phyloP scores from a whole-genome alignment of 2,329 filamentous ascomycete species.

The Neonectria neomacrospora region DNA sequence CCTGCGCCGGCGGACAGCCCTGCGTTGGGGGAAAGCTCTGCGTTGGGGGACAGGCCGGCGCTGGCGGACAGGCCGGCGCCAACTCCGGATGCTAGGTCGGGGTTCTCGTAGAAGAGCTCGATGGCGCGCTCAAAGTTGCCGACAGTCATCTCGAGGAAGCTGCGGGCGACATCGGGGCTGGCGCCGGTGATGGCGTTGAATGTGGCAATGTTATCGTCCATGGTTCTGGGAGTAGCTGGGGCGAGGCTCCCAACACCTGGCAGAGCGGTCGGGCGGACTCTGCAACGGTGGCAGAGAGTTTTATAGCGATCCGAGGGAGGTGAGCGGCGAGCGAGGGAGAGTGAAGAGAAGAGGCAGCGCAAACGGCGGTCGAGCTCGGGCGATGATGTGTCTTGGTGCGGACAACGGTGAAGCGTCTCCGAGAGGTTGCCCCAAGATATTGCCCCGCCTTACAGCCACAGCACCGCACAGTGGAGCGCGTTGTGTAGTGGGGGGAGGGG shows the following conservation, averaged over 20 bases:
- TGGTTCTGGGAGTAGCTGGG: conserved; percentile 48
- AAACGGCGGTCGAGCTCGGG: conserved; percentile 12
- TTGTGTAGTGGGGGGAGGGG: background rate
- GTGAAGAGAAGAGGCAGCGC: conserved; percentile 10
- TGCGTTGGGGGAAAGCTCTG: no score
- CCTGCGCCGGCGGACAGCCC: no score
- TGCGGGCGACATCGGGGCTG: conserved; percentile 76
- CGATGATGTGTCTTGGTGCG: conserved; percentile 16
- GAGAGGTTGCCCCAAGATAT: conserved; percentile 21
- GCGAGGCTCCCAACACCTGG: conserved; percentile 14
- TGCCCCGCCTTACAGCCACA: conserved; percentile 18
- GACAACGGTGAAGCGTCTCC: conserved; percentile 14
- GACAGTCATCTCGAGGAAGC: conserved; percentile 87
- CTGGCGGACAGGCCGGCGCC: conserved; percentile 48
- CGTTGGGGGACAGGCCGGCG: conserved; percentile 44
- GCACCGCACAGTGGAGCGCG: background rate
- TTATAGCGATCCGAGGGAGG: conserved; percentile 1
- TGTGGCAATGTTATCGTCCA: conserved; percentile 79
- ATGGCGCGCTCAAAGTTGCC: conserved; percentile 87
- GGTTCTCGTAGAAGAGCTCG: conserved; percentile 89
- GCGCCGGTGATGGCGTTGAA: conserved; percentile 87
- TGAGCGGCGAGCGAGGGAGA: background rate
- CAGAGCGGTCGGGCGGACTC: conserved; percentile 3
- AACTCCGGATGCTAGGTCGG: conserved; percentile 67
- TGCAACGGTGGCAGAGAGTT: background rate